Evolutionary conservation across 148 eudicot genomes (phyloP).

Genomic region (Salicornia ramosissima): DNA sequence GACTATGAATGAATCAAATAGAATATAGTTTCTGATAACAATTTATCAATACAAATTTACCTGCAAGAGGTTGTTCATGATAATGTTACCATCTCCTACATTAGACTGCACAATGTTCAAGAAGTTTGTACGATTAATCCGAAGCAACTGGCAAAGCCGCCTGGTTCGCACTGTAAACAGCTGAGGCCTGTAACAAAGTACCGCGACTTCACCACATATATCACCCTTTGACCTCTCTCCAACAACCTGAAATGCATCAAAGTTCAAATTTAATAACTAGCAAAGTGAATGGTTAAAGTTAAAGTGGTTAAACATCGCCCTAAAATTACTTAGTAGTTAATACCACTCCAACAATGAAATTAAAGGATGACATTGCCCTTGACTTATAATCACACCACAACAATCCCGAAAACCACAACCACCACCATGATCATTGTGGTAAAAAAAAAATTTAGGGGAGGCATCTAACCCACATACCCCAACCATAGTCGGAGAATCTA

Average conservation of each 20-base stretch:
- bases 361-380: too few relatives aligned
- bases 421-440: too few relatives aligned
- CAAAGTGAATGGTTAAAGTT: too few relatives aligned
- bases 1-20: not conserved
- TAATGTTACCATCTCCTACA: constrained; percentile 60
- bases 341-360: too few relatives aligned
- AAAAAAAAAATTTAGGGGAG: too few relatives aligned
- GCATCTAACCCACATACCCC: too few relatives aligned
- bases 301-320: too few relatives aligned
- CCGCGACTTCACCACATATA: constrained; percentile 83
- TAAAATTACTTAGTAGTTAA: too few relatives aligned
- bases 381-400: too few relatives aligned
- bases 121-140: constrained; percentile 58
- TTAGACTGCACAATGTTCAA: constrained; percentile 55
- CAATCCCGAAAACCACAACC: too few relatives aligned
- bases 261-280: not conserved
- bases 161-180: constrained; percentile 77
- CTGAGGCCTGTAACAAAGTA: constrained; percentile 90
- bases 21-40: not conserved
- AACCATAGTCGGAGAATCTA: too few relatives aligned
- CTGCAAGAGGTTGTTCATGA: constrained; percentile 77
- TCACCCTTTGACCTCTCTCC: constrained; percentile 66
- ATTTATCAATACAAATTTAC: constrained; percentile 19
- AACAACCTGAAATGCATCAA: constrained; percentile 36
- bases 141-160: constrained; percentile 61